These are phyloP conservation scores for Pyrenophora teres DNA, from an alignment of 2,329 filamentous ascomycete genomes.

Conservation along the genomic window DNA sequence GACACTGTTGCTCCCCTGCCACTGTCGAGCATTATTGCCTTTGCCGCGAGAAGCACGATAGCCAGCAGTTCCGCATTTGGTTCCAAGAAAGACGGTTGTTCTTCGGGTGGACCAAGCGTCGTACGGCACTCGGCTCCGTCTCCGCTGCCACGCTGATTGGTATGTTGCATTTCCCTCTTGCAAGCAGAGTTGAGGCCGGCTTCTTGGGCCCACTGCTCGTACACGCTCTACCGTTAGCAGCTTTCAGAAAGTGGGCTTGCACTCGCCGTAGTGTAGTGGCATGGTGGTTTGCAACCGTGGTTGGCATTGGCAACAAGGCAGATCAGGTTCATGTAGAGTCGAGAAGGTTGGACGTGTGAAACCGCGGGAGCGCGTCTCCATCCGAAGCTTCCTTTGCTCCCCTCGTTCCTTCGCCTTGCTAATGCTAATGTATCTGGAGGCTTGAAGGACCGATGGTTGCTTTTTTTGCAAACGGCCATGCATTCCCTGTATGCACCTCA, in stretches of 20 bases:
- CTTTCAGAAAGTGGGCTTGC: slow-evolving; percentile 1
- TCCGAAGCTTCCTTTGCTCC: background rate
- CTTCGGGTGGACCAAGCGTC: slow-evolving; percentile 18
- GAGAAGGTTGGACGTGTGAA: background rate
- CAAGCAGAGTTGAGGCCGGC: slow-evolving; percentile 9
- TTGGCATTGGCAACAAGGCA: too few species aligned
- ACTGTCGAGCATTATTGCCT: slow-evolving; percentile 5
- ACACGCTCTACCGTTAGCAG: slow-evolving; percentile 9
- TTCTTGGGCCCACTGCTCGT: slow-evolving; percentile 23
- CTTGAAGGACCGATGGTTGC: slow-evolving; percentile 5
- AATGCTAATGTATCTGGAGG: background rate
- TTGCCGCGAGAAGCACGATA: slow-evolving; percentile 44
- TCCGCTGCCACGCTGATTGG: slow-evolving; percentile 33
- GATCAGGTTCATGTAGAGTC: too few species aligned
- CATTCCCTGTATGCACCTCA: slow-evolving; percentile 4
- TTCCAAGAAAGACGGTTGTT: slow-evolving; percentile 20
- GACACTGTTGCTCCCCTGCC: slow-evolving; percentile 3
- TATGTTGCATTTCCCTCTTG: slow-evolving; percentile 6
- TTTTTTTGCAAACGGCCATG: slow-evolving; percentile 11
- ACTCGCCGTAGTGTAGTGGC: background rate
- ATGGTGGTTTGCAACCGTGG: slow-evolving; percentile 15
- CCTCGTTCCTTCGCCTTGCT: background rate
- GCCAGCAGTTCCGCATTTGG: slow-evolving; percentile 23
- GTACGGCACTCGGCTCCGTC: slow-evolving; percentile 15
- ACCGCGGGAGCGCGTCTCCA: slow-evolving; percentile 1